Evolutionary conservation across 2,329 filamentous ascomycete genomes (phyloP), one percentile per base, ranked within the genome.

Genomic region (Aureobasidium leucospermi): DNA sequence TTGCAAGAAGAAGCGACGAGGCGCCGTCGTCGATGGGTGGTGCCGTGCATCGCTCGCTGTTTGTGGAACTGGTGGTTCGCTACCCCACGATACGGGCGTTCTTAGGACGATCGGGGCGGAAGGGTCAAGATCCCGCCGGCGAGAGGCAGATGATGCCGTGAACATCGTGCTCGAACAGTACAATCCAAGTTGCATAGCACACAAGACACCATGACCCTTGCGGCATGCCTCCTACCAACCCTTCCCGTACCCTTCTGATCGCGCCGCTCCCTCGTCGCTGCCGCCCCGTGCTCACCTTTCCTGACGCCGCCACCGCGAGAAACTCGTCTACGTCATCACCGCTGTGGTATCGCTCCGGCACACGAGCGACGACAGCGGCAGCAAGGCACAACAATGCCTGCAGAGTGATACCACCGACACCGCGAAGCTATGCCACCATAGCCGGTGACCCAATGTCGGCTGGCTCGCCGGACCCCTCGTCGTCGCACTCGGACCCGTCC

Each of bases 391-490:
- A 8, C 6, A 43, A 38, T 19, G 31, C 6, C 6, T 10, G 39
- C 31, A 53, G 31, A 19, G 16, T 7, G 16, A 4, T 10, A 13
- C 3, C 11, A 52, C 38, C 8, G 2, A 6, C 15, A 29, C 34
- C 8, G 16, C 55, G 51, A 47, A 34, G 56, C 36, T 72, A 73
- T 65, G 71, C 70, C 16, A 73, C 70, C 10, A 63, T 71, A 61
- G 65, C 67, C 1, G 65, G 64, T 32, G 65, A 68, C 47, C 55
- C 55, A 19, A 36, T 61, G 63, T 42, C 43, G 19, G 41, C 53
- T 23, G 34, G 10, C 16, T 41, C 36, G 8, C 11, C 38, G 38
- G 45, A 58, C 31, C 23, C 32, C 3, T 38, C 63, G 64, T 39
- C 49, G n/a, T 34, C 59, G 62, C 13, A 36, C 10, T 32, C 59